These are phyloP conservation scores for Vitis labrusca DNA, from an alignment of 164 flowering plant genomes.

Conservation along the genomic window DNA sequence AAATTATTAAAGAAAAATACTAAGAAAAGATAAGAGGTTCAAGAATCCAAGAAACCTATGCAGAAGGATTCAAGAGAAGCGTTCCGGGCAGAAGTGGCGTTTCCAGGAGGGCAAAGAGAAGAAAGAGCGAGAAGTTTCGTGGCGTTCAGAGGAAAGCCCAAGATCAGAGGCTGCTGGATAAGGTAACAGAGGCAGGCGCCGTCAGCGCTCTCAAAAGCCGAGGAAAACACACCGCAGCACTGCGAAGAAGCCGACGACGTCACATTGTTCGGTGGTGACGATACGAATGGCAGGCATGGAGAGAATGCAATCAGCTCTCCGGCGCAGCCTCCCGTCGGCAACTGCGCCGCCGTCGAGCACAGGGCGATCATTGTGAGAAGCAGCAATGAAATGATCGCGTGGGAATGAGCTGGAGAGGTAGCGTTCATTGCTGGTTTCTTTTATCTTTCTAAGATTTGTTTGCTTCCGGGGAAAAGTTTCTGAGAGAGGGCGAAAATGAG, in stretches of 20 bases:
- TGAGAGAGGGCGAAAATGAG: too few relatives aligned
- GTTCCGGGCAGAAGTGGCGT: background rate
- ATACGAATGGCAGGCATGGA: slow-evolving; percentile 47
- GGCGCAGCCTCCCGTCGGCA: slow-evolving; percentile 25
- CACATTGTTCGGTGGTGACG: slow-evolving; percentile 47
- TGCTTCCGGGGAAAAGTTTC: too few relatives aligned
- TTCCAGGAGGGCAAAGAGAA: slow-evolving; percentile 23
- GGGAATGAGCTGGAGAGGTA: too few relatives aligned
- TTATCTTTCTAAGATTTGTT: too few relatives aligned
- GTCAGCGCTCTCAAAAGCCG: slow-evolving; percentile 15
- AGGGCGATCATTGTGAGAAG: background rate
- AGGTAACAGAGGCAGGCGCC: slow-evolving; percentile 46
- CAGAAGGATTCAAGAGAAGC: slow-evolving; percentile 35
- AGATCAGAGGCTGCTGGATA: slow-evolving; percentile 33
- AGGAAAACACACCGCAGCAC: slow-evolving; percentile 44
- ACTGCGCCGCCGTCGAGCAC: slow-evolving; percentile 2
- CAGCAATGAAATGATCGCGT: background rate
- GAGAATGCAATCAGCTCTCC: slow-evolving; percentile 36
- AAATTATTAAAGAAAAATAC: background rate
- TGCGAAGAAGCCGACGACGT: slow-evolving; percentile 10
- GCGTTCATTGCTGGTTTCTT: too few relatives aligned
- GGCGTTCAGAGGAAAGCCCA: slow-evolving; percentile 49
- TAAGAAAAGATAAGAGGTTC: background rate
- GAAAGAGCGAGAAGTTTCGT: slow-evolving; percentile 35
- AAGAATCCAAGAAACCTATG: slow-evolving; percentile 31